A percentile compares a stretch with the other conserved stretches of the same genome.
These are phyloP conservation scores for Fomitiporia mediterranea DNA, from an alignment of 1,284 basidiomycete species.

Conservation along the genomic window DNA sequence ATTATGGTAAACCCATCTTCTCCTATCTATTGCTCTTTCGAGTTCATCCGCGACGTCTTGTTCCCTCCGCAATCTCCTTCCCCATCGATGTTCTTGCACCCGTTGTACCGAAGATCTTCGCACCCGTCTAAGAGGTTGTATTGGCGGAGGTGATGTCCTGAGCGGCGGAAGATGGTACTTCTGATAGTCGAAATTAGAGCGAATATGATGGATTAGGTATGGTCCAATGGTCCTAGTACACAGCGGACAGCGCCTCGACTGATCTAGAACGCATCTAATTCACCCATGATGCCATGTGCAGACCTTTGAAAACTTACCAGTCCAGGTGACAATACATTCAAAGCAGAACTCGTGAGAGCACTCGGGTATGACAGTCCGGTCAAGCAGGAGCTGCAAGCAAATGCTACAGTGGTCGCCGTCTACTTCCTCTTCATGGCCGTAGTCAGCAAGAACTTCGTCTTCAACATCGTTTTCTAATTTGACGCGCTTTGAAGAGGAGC, in stretches of 20 bases:
- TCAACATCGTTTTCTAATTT: constrained; percentile 27
- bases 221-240: constrained; percentile 72
- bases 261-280: constrained; percentile 38
- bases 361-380: constrained; percentile 71
- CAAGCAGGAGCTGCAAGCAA: constrained; percentile 71
- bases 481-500: constrained; percentile 28
- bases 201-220: constrained; percentile 76
- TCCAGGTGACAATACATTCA: constrained; percentile 80
- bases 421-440: constrained; percentile 20
- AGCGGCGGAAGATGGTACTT: constrained; percentile 76
- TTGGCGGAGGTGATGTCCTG: constrained; percentile 44
- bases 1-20: constrained; percentile 68
- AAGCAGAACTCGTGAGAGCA: constrained; percentile 91
- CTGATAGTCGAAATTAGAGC: constrained; percentile 72
- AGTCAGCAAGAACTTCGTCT: not conserved
- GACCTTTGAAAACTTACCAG: constrained; percentile 44
- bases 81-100: constrained; percentile 51
- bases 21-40: constrained; percentile 54
- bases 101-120: constrained; percentile 28
- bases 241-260: constrained; percentile 76
- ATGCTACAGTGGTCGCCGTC: constrained; percentile 56
- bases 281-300: not conserved
- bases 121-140: constrained; percentile 29
- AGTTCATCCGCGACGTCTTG: constrained; percentile 53
- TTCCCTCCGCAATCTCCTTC: constrained; percentile 37